These are phyloP conservation scores for Omphalea diandra DNA, from an alignment of 441 rosid species.

Conservation along the genomic window DNA sequence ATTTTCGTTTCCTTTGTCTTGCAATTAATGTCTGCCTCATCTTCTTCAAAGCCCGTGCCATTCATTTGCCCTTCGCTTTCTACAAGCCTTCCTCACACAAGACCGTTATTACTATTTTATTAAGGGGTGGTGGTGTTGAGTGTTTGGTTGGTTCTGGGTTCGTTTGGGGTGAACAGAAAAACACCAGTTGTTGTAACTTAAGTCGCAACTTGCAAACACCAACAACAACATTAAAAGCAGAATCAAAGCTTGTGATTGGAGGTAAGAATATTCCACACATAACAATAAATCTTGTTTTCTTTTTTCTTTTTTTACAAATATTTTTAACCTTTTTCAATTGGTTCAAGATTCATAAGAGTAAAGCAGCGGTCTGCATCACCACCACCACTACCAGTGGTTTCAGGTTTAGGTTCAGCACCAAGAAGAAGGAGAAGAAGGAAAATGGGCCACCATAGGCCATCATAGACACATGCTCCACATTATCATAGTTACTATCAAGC, in stretches of 20 bases:
- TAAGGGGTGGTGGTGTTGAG: too few relatives aligned
- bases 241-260: slow-evolving; percentile 53
- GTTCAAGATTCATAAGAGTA: not conserved
- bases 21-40: slow-evolving; percentile 25
- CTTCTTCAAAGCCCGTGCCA: slow-evolving; percentile 25
- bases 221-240: slow-evolving; percentile 29
- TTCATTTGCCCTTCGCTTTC: too few relatives aligned
- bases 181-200: too few relatives aligned
- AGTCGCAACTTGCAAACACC: too few relatives aligned
- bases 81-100: not conserved
- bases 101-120: not conserved
- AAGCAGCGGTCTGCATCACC: slow-evolving; percentile 7
- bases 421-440: slow-evolving; percentile 15
- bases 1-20: not conserved
- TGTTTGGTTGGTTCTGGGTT: not conserved
- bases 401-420: too few relatives aligned
- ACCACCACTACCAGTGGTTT: slow-evolving; percentile 9
- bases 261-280: slow-evolving; percentile 38
- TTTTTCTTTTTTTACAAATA: not conserved
- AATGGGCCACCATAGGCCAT: slow-evolving; percentile 11
- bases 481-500: not conserved
- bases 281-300: not conserved
- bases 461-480: slow-evolving; percentile 9
- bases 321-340: not conserved
- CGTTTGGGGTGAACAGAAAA: not conserved